Evolutionary conservation across 108 stramenopile species (phyloP), one percentile per base, ranked within the genome.

Genomic region (Craspedostauros australis): DNA sequence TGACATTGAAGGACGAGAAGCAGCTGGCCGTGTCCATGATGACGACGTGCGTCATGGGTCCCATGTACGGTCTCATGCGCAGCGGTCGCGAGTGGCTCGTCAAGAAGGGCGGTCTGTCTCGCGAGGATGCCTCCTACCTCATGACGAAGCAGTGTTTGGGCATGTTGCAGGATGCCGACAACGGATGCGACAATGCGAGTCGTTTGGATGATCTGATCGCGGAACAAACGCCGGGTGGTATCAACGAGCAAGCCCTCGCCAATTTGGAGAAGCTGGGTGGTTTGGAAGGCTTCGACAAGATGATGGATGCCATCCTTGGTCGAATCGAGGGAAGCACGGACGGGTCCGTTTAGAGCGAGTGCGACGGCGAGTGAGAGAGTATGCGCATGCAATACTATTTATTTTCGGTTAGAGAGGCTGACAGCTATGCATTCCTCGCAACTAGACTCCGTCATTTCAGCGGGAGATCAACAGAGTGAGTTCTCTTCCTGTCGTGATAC

Each of bases 191-290:
- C 20, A 46, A 82, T 32, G 65, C 77, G 3, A 36, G 60, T 6
- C 52, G 66, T 7, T 77, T 87, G 46, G 86, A 87, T 43, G 72
- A 85, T 20, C 46, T 87, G 57, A 81, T 91, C 50, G 71, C 67
- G 20, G 89, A 91, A 54, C 89, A 91, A 53, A 91, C 89, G 15
- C 83, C 85, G 8, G 89, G 89, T 29, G 89, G 89, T 8, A 42
- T 91, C 28, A 91, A 91, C 50, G 85, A 87, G 61, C 83, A 87
- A 60, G 69, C 77, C 8, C 49, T 91, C 42, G 38, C 45, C 26
- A 87, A 91, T 62, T 54, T 76, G 24, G 59, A 77, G 8, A 19
- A 46, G n/a, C 58, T 80, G 25, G 83, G 81, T 15, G 78, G 54
- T 4, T 57, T 79, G 39, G 73, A 74, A 0, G 52, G 50, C 12